Base-by-base conservation (phyloP, 2,329 filamentous ascomycete species). In the Epicoccum nigrum region DNA sequence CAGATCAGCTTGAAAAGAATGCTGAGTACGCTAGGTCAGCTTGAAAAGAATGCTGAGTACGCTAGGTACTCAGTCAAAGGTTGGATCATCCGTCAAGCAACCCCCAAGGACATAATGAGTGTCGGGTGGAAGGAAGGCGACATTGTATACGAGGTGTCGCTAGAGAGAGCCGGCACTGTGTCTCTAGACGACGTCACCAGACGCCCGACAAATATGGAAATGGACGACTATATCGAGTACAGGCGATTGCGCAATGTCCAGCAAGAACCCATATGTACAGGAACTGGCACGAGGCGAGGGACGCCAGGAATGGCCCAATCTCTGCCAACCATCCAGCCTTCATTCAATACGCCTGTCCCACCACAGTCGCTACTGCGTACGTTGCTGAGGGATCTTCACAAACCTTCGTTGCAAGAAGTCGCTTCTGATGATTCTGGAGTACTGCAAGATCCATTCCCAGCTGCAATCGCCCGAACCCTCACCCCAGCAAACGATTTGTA, bases 151-250 rank as follows among this genome's bases (percentile, higher is more conserved):
- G 70, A 64, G 31, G 68, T 80, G 44, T 63, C 56, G 5, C 72
- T 79, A 47, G 64, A 71, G 35, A 69, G 77, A 8, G 59, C 65
- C 1, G 69, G 73, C 38, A 57, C 23, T 40, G 51, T 55, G 41
- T 73, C 69, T 9, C 71, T 77, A 62, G 65, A 70, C 7, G 59
- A 69, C 8, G 70, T 78, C 5, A 54, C 74, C 16, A 62, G 62
- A 32, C 72, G 72, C 23, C 78, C 78, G 0, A 71, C 65, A 12
- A 66, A 74, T 1, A 74, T 74, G 33, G 78, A 81, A 47, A 54
- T 78, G 5, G 78, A 80, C 51, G 78, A 80, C 45, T 81, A 79
- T 48, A 55, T 59, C 4, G 77, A 79, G 42, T 80, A 78, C 65
- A 80, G 80, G 56, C 73, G 75, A 1, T 52, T 77, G 7, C 62